phyloP scores from a whole-genome alignment of 805 yeast species.

The Ogataea kodamae region DNA sequence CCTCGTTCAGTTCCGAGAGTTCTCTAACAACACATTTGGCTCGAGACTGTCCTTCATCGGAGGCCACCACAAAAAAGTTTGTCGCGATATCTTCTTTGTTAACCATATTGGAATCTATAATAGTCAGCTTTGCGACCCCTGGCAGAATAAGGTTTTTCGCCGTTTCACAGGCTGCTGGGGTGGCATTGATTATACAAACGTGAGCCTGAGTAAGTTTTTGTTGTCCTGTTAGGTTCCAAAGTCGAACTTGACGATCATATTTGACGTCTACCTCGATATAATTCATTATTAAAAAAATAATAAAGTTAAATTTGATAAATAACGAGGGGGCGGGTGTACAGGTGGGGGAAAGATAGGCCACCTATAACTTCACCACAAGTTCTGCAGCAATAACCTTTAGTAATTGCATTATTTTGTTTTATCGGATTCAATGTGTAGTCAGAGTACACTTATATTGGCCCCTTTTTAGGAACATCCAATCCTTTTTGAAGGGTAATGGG shows the following conservation, averaged over 20 bases:
- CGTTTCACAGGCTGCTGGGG: conserved; percentile 60
- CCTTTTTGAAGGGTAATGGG: too few species aligned
- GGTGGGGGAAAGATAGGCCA: too few species aligned
- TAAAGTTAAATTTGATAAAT: too few species aligned
- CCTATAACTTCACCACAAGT: too few species aligned
- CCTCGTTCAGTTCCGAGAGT: conserved; percentile 59
- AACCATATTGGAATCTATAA: conserved; percentile 48
- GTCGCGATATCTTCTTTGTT: conserved; percentile 43
- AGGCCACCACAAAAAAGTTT: conserved; percentile 57
- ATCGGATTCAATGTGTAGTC: too few species aligned
- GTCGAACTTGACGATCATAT: conserved; percentile 82
- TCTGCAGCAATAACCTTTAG: too few species aligned
- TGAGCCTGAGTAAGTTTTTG: conserved; percentile 49
- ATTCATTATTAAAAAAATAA: conserved; percentile 22
- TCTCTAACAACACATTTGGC: conserved; percentile 39
- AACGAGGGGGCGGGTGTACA: too few species aligned
- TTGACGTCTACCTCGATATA: conserved; percentile 41
- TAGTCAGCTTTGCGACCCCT: conserved; percentile 56
- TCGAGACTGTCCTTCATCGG: conserved; percentile 40
- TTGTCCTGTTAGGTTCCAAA: conserved; percentile 86
- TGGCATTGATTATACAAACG: conserved; percentile 58
- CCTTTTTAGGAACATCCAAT: too few species aligned
- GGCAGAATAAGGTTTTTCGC: conserved; percentile 78
- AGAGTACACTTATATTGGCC: too few species aligned
- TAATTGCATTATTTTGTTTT: too few species aligned